Conservation (phyloP, 2,329 filamentous ascomycete genomes). For the Aspergillus candidus region DNA sequence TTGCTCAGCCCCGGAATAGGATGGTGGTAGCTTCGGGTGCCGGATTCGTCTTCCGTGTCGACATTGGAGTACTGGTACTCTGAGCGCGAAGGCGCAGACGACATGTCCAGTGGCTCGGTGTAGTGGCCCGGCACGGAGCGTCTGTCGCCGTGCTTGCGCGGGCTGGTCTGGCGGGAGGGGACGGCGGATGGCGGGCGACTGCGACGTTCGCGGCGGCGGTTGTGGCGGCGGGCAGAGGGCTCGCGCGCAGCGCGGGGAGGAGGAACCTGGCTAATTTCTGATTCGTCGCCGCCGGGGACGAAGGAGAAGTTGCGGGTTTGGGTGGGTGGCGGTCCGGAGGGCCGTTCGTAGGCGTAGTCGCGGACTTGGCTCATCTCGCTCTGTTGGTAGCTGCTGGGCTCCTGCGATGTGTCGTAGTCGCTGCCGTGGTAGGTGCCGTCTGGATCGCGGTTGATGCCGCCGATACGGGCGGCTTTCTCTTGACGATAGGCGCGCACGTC, state of each 20-base stretch:
- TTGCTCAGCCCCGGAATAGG: slow-evolving; percentile 50
- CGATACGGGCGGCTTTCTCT: slow-evolving; percentile 79
- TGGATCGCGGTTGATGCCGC: slow-evolving; percentile 75
- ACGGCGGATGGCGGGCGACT: slow-evolving; percentile 20
- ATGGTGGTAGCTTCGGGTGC: slow-evolving; percentile 53
- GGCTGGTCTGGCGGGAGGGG: slow-evolving; percentile 31
- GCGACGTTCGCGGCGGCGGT: slow-evolving; percentile 26
- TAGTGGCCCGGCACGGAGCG: slow-evolving; percentile 36
- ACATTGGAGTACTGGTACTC: slow-evolving; percentile 39
- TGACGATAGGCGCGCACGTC: slow-evolving; percentile 78
- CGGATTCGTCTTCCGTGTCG: slow-evolving; percentile 38
- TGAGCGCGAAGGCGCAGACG: slow-evolving; percentile 31
- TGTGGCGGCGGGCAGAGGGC: slow-evolving; percentile 24
- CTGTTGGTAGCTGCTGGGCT: slow-evolving; percentile 48
- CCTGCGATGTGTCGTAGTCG: slow-evolving; percentile 59
- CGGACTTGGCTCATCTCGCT: slow-evolving; percentile 44
- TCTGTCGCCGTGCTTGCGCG: slow-evolving; percentile 28
- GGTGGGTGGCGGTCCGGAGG: slow-evolving; percentile 14
- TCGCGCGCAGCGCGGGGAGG: slow-evolving; percentile 20
- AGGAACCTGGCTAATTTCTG: slow-evolving; percentile 25
- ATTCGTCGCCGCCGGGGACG: slow-evolving; percentile 43
- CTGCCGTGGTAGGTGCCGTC: slow-evolving; percentile 82
- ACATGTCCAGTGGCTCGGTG: slow-evolving; percentile 41
- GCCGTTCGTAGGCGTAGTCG: slow-evolving; percentile 34
- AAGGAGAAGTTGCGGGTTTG: slow-evolving; percentile 44